Percentiles rank a stretch among this genome's conserved stretches.
These are phyloP conservation scores for Saccharum spontaneum DNA, from an alignment of 176 grass and related monocot genomes.

Conservation along the genomic window DNA sequence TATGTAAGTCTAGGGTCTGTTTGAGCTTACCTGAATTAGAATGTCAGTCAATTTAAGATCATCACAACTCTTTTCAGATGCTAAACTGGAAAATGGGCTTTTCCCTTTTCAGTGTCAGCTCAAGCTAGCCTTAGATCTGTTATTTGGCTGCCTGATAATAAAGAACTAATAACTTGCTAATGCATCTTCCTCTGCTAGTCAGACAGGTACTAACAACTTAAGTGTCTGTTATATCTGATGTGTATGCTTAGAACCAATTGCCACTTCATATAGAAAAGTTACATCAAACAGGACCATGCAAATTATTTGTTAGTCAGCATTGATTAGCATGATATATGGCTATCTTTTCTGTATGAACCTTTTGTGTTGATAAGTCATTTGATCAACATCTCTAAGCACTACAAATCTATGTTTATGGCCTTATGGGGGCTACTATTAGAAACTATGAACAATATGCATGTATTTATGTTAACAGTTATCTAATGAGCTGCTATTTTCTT, in stretches of 20 bases:
- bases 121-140: neutral
- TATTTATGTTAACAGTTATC: conserved; percentile 11
- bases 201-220: neutral
- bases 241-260: conserved; percentile 4
- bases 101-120: neutral
- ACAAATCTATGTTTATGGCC: conserved; percentile 20
- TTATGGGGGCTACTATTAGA: neutral
- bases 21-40: neutral
- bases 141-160: neutral
- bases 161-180: conserved; percentile 19
- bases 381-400: conserved; percentile 14
- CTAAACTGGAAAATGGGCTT: conserved; percentile 2
- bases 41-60: conserved; percentile 6
- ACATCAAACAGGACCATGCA: neutral
- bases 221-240: conserved; percentile 20
- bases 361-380: conserved; percentile 27
- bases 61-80: conserved; percentile 2
- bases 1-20: neutral
- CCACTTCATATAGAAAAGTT: conserved; percentile 16
- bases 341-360: conserved; percentile 29
- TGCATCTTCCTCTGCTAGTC: neutral
- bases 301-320: conserved; percentile 29
- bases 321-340: conserved; percentile 32
- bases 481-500: conserved; percentile 14
- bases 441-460: conserved; percentile 26